Conservation (phyloP, 345 rosid genomes). For the Angophora floribunda region DNA sequence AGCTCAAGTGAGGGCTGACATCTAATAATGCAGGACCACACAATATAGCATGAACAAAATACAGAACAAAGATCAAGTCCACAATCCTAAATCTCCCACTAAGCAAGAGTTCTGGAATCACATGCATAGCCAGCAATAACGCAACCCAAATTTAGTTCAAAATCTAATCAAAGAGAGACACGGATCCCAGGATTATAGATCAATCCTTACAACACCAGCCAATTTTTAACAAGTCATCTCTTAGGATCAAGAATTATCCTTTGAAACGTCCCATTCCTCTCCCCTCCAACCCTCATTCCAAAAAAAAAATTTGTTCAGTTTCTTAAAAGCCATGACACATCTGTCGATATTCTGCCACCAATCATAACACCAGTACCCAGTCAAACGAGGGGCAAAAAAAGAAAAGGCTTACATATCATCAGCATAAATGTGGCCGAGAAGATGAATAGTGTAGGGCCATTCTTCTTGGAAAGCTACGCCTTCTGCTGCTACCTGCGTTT, state of each 20-base stretch:
- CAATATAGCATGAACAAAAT: not conserved
- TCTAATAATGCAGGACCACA: not conserved
- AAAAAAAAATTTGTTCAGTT: not conserved
- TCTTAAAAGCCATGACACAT: not conserved
- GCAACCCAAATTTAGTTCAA: not conserved
- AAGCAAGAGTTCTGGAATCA: not conserved
- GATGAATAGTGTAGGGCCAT: constrained; percentile 90
- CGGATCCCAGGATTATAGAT: not conserved
- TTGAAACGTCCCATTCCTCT: not conserved
- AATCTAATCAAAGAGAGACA: not conserved
- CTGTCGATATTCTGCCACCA: not conserved
- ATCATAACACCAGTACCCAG: not conserved
- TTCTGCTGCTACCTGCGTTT: constrained; percentile 51
- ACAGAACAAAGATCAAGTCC: not conserved
- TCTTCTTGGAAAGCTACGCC: constrained; percentile 65
- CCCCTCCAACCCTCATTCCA: not conserved
- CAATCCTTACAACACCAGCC: not conserved
- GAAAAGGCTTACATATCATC: constrained; percentile 45
- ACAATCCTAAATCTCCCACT: not conserved
- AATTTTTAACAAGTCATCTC: not conserved
- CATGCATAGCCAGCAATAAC: not conserved
- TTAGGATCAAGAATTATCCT: not conserved
- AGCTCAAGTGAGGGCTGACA: not conserved
- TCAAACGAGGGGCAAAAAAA: not conserved
- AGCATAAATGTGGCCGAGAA: constrained; percentile 53